Evolutionary conservation across 805 yeast species (phyloP), one percentile per base, ranked within the genome.

Genomic region (Jamesozyma piceae): DNA sequence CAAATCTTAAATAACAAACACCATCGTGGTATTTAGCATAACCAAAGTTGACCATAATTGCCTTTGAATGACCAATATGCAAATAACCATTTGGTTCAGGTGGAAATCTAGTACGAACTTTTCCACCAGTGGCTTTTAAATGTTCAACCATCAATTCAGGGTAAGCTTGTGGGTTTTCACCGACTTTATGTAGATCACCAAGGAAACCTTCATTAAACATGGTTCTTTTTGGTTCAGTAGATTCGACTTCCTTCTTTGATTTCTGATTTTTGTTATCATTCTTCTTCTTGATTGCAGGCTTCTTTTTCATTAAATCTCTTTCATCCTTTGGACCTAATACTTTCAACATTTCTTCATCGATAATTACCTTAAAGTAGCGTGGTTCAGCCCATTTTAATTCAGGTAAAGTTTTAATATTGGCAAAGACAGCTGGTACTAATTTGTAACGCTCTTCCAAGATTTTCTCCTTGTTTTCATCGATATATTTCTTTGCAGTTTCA

Each of bases 11-110:
- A 62, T 88, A 87, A 65, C 98, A 92, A 41, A 76, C 72, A 49
- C 99, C 99, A 48, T 77, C 74, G 62, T 88, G 72, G 66, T 69
- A 82, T 60, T 83, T 81, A 33, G 98, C 98, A 64, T 73, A 92
- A n/a, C 99, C 99, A 65, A 92, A 92, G 63, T 92, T 89, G 42
- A 90, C 96, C 77, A 92, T 84, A 60, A 92, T 90, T 41, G 98
- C 98, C 67, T 92, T 92, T 34, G 95, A 83, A 61, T 92, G 99
- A 36, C 99, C 99, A 68, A 92, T 92, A 68, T 92, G 99, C 67
- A 92, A 75, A 67, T 89, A 92, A 69, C 99, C 99, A 69, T 95
- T 85, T 47, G 99, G 99, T 72, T 92, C 99, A 51, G 99, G 99
- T 46, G 67, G 99, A 68, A 92, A 92, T 62, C 99, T 78, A 3